A percentile compares a stretch with the other conserved stretches of the same genome.
Conservation (phyloP, 306 rosid genomes). For the Cicer arietinum region DNA sequence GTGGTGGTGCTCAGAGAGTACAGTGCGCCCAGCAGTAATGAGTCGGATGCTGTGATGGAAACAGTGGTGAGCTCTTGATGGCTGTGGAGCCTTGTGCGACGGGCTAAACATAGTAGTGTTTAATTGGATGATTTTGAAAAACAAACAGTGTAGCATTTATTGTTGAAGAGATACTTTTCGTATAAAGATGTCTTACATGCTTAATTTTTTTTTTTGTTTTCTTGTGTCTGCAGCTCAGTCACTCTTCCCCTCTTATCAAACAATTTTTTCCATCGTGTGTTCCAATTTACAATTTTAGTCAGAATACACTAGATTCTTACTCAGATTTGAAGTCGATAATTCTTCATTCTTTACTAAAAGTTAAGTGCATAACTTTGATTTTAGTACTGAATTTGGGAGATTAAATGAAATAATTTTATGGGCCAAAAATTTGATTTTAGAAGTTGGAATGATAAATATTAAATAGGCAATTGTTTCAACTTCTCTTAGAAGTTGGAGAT, state of each 20-base stretch:
- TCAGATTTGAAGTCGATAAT: no score
- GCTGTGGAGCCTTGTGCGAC: neutral
- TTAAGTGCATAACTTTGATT: no score
- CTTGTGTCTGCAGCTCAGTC: neutral
- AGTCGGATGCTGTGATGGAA: neutral
- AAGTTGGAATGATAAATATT: no score
- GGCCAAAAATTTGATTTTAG: no score
- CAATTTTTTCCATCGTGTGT: neutral
- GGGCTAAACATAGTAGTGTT: constrained; percentile 29
- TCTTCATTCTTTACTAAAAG: no score
- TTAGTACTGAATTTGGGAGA: no score
- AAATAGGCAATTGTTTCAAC: no score
- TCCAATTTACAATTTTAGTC: no score
- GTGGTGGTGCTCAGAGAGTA: constrained; percentile 90
- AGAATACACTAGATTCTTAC: no score
- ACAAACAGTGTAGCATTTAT: constrained; percentile 29
- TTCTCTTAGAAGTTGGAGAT: no score
- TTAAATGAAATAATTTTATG: no score
- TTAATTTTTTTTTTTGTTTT: neutral
- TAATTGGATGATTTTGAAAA: constrained; percentile 29
- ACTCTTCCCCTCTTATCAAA: neutral
- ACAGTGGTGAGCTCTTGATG: neutral
- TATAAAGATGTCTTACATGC: neutral
- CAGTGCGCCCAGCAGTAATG: constrained; percentile 88
- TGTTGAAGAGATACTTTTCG: neutral